Evolutionary conservation across 2,329 filamentous ascomycete species (phyloP).

Genomic region (Verticillium isaacii): DNA sequence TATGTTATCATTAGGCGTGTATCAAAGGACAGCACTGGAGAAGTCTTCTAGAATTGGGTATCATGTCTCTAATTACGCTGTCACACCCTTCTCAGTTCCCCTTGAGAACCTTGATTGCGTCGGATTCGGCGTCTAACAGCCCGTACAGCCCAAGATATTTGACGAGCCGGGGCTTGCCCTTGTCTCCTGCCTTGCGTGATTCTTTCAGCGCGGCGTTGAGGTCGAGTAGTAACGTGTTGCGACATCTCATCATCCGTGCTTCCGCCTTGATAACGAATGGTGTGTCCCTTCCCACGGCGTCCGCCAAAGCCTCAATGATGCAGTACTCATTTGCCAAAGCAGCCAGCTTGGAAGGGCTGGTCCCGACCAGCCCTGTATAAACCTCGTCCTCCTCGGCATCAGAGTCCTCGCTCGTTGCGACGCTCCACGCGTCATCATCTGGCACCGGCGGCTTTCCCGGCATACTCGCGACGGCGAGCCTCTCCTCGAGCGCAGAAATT

Average conservation of each 20-base stretch:
- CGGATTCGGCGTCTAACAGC: constrained; percentile 44
- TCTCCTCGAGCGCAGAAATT: constrained; percentile 57
- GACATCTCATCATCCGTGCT: constrained; percentile 46
- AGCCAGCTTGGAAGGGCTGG: constrained; percentile 40
- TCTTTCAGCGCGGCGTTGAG: constrained; percentile 44
- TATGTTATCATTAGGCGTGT: constrained; percentile 24
- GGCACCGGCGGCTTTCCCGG: constrained; percentile 20
- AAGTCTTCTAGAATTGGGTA: constrained; percentile 19
- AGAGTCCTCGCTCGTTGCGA: constrained; percentile 15
- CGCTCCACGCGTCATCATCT: constrained; percentile 33
- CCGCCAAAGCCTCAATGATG: constrained; percentile 34
- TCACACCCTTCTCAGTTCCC: constrained; percentile 17
- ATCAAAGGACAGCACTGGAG: constrained; percentile 6
- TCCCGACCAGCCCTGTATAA: constrained; percentile 32
- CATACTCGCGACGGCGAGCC: constrained; percentile 48
- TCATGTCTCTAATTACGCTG: constrained; percentile 17
- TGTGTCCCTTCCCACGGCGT: constrained; percentile 38
- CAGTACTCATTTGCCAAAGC: constrained; percentile 41
- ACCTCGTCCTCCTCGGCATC: constrained; percentile 22
- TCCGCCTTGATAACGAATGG: constrained; percentile 48
- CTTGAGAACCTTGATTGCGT: constrained; percentile 46
- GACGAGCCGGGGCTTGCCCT: constrained; percentile 41
- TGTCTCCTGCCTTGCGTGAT: constrained; percentile 34
- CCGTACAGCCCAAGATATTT: constrained; percentile 49
- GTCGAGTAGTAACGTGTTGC: constrained; percentile 53